Evolutionary conservation across 2,329 filamentous ascomycete species (phyloP).

Genomic region (Coniochaeta sp.): DNA sequence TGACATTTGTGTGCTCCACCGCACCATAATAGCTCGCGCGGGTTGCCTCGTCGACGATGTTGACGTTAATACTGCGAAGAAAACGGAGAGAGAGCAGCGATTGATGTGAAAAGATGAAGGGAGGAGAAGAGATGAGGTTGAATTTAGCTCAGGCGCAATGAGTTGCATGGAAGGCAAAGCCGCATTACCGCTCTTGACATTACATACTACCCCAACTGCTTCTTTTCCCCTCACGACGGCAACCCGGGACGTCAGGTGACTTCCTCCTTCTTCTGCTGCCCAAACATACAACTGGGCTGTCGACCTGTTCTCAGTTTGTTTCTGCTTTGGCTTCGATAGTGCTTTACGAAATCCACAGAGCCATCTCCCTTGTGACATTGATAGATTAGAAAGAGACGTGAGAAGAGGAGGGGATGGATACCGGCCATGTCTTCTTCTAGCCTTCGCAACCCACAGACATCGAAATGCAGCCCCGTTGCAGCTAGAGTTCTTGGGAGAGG

Average conservation of each 20-base stretch:
- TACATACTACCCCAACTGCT: not conserved
- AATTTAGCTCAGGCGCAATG: slow-evolving; percentile 6
- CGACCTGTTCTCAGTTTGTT: too few species aligned
- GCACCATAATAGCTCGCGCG: not conserved
- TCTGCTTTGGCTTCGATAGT: too few species aligned
- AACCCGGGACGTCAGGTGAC: not conserved
- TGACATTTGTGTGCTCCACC: not conserved
- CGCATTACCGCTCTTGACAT: not conserved
- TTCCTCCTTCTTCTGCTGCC: not conserved
- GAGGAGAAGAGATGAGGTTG: slow-evolving; percentile 7
- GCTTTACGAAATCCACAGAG: too few species aligned
- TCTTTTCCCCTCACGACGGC: not conserved
- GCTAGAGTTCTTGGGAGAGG: too few species aligned
- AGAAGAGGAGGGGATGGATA: too few species aligned
- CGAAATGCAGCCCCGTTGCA: too few species aligned
- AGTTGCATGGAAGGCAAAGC: not conserved
- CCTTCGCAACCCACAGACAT: too few species aligned
- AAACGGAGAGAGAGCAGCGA: not conserved
- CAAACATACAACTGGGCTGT: not conserved
- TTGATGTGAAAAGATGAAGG: not conserved
- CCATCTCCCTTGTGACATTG: too few species aligned
- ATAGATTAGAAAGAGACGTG: too few species aligned
- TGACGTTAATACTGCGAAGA: not conserved
- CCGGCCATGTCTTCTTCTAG: too few species aligned
- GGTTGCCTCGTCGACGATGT: not conserved